Percentiles rank a stretch among this genome's conserved stretches.
phyloP scores from a whole-genome alignment of 2,329 filamentous ascomycete genomes.

The Gnomoniopsis smithogilvyi region DNA sequence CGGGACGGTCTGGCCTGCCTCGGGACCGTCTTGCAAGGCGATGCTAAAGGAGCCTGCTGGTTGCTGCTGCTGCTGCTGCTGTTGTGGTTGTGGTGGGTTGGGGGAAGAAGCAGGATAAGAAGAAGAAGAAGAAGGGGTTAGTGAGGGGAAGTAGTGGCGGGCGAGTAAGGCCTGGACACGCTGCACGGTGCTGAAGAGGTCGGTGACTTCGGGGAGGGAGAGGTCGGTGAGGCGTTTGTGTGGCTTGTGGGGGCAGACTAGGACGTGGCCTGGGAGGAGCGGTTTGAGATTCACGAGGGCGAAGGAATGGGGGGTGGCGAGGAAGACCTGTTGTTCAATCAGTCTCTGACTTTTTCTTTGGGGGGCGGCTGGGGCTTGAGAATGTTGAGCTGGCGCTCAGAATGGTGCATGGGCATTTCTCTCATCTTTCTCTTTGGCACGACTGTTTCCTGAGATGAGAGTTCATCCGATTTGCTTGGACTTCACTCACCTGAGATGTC shows the following conservation, averaged over 20 bases:
- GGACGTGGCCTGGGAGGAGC: constrained; percentile 86
- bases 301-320: constrained; percentile 74
- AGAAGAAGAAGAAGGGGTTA: not conserved
- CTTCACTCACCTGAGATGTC: constrained; percentile 60
- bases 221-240: constrained; percentile 76
- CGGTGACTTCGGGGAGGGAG: constrained; percentile 64
- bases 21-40: constrained; percentile 87
- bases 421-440: no score
- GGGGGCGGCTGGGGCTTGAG: no score
- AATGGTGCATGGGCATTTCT: no score
- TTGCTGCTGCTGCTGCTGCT: constrained; percentile 22
- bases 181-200: constrained; percentile 87
- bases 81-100: constrained; percentile 35
- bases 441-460: not conserved
- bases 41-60: constrained; percentile 80
- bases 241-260: constrained; percentile 72
- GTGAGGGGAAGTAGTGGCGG: constrained; percentile 45
- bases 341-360: not conserved
- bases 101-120: constrained; percentile 2
- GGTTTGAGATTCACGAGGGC: constrained; percentile 95
- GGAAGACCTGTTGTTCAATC: constrained; percentile 67
- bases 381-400: no score
- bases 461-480: not conserved
- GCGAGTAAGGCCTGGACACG: constrained; percentile 75
- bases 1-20: constrained; percentile 88